Evolutionary conservation across 164 flowering plant genomes (phyloP), one percentile per base, ranked within the genome.

Genomic region (Vitis amurensis): DNA sequence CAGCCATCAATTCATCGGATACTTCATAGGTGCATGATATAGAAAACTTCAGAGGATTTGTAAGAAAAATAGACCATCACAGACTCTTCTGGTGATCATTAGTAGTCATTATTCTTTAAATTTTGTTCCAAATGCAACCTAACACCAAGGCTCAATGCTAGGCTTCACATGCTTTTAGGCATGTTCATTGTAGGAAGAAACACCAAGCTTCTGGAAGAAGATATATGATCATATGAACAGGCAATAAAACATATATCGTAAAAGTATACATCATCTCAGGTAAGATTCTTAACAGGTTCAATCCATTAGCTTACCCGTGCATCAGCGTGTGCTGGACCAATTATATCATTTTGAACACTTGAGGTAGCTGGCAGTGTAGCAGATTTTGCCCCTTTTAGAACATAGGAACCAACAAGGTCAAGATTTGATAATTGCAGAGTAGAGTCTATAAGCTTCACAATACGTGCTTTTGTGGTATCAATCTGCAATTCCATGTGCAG

Each of bases 351-450:
- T 79, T 87, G 89, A 77, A 90, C 63, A 68, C 65, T 84, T 48
- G 85, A 82, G 69, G 87, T 76, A 30, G 87, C 87, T 61, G 92
- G 84, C 75, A 83, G 37, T 50, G 79, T 70, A 76, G 80, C 71
- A 53, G 84, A 70, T 47, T 80, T 82, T 63, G 79, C 88, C 29
- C 94, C 96, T 81, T 75, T 86, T 62, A 93, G 74, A 71, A 86
- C 81, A 70, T 81, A 89, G 49, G 92, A 76, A 49, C 80, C 75
- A 67, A 78, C 93, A 69, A 95, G 79, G 82, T 91, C 99, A 76
- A 95, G 71, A 82, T 92, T 95, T 70, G 99, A 92, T 63, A 95
- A 69, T 77, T 73, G 89, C 31, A 92, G 83, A 50, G 96, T 88
- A 55, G 97, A 84, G 78, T 84, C 87, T 66, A 88, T 77, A 50